Percentiles rank a stretch among this genome's conserved stretches.
phyloP scores from a whole-genome alignment of 108 stramenopile genomes.

The Hondaea fermentalgiana region DNA sequence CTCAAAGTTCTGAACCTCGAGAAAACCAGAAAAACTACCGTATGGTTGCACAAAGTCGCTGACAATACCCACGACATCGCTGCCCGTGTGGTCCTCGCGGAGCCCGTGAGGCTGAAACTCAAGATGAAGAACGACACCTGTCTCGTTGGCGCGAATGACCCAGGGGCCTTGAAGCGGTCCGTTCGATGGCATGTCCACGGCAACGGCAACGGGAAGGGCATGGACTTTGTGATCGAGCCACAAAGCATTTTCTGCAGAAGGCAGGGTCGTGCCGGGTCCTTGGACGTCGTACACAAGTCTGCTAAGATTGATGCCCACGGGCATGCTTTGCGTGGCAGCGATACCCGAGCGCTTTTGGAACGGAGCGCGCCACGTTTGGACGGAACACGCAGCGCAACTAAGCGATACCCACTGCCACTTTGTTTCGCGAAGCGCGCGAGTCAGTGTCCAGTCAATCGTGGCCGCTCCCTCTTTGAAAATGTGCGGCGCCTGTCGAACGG shows the following conservation, averaged over 20 bases:
- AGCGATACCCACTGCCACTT: background rate
- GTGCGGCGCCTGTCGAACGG: background rate
- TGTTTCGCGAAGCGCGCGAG: background rate
- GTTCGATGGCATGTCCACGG: background rate
- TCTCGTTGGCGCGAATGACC: background rate
- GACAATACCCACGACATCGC: background rate
- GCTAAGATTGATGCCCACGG: background rate
- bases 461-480: background rate
- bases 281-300: background rate
- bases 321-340: background rate
- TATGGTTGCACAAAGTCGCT: constrained; percentile 7
- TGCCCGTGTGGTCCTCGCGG: background rate
- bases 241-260: background rate
- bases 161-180: background rate
- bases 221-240: background rate
- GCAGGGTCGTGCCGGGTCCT: background rate
- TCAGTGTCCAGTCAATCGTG: background rate
- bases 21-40: background rate
- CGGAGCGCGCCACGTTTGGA: background rate
- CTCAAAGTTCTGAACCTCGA: background rate
- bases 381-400: background rate
- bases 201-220: background rate
- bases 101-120: background rate
- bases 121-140: background rate
- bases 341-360: background rate